Base-by-base conservation (phyloP, 768 basidiomycete genomes). In the Trametes maxima region DNA sequence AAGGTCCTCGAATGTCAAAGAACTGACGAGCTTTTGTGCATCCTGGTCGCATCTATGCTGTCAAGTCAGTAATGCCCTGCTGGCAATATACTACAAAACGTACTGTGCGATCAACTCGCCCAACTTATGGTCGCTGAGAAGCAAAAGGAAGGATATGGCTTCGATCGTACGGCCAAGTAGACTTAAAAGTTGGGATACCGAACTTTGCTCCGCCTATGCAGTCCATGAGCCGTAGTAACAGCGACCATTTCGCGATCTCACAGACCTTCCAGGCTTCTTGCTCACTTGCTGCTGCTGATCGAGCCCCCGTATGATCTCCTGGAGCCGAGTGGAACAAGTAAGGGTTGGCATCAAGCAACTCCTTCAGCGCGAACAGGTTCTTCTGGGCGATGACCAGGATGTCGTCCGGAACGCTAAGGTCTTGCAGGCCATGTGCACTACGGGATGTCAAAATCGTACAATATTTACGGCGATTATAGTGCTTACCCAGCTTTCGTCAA, bases 91-190 rank as follows among this genome's bases (percentile, higher is more conserved):
- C 0, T 10, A 11, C 17, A 36, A 16, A 13, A 77, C 88, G 67
- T 70, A 96, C 92, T 88, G 85, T 37, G 86, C 78, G 57, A 97
- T 85, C 28, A 97, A 80, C 63, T 96, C 93, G 17, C 89, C 85
- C 22, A 98, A 79, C 58, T 86, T 85, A 76, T 98, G 96, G 70
- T 99, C 97, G 67, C 86, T 94, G 52, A 98, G 79, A 19, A 98
- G 85, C 25, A 98, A 81, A 53, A 98, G 80, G 73, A 98, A 99
- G 0, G 94, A 93, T 57, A 98, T 85, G 0, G 93, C 97, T 74
- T 99, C 97, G 50, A 98, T 92, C 5, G 93, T 88, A 69, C 95
- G 86, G 11, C 83, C 84, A 47, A 98, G 77, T 46, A 99, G 82
- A 19, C 81, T 76, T 48, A 87, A 80, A 7, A 96, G 76, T 70